Conservation (phyloP, 805 yeast genomes). For the Scheffersomyces stipitis region DNA sequence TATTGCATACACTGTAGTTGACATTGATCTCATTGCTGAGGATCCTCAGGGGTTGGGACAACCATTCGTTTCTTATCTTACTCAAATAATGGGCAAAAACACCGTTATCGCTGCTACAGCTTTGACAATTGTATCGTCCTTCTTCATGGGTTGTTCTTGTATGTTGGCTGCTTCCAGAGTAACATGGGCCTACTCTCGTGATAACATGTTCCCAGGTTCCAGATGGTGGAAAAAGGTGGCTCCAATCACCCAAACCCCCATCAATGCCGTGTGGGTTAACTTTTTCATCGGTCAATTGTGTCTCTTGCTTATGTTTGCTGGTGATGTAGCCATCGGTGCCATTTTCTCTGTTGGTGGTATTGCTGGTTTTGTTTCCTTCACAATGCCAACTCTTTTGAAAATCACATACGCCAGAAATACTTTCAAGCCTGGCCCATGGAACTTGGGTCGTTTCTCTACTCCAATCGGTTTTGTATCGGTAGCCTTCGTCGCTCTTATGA, state of each 20-base stretch:
- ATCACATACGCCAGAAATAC: conserved; percentile 52
- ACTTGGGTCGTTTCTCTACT: conserved; percentile 53
- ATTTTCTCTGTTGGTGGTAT: conserved; percentile 74
- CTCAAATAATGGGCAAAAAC: conserved; percentile 46
- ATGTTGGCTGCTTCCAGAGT: conserved; percentile 69
- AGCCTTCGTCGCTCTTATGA: conserved; percentile 53
- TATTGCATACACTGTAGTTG: conserved; percentile 60
- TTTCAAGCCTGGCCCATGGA: conserved; percentile 68
- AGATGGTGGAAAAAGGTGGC: conserved; percentile 50
- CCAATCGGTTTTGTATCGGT: conserved; percentile 50
- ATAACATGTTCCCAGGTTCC: conserved; percentile 63
- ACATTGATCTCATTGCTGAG: conserved; percentile 44
- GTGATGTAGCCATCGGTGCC: conserved; percentile 65
- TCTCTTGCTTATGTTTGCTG: conserved; percentile 59
- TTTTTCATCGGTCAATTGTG: conserved; percentile 54
- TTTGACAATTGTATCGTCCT: conserved; percentile 40
- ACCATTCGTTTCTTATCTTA: conserved; percentile 56
- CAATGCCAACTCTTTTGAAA: conserved; percentile 60
- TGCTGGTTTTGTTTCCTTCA: conserved; percentile 64
- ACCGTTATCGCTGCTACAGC: conserved; percentile 43
- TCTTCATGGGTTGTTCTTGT: conserved; percentile 56
- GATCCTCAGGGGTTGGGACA: conserved; percentile 54
- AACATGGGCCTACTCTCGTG: conserved; percentile 66
- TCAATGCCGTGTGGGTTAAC: conserved; percentile 64
- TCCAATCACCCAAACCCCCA: conserved; percentile 56